Evolutionary conservation across 1,284 basidiomycete species (phyloP), one percentile per base, ranked within the genome.

Genomic region (Singerocomus inundabilis): DNA sequence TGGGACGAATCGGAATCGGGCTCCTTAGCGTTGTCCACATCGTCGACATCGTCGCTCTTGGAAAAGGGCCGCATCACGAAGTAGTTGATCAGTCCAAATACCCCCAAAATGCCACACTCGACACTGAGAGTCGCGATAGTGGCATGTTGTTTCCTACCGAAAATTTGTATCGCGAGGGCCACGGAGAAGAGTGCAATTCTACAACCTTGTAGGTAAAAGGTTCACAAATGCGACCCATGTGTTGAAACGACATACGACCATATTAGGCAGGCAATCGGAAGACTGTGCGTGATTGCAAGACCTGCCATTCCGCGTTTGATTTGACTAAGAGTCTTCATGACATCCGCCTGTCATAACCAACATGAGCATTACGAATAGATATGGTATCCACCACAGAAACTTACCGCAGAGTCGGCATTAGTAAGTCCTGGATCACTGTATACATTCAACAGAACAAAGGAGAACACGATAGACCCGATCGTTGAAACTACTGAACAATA

Each of bases 381-480:
- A 9, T 18, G 13, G 10, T 25, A 21, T 11, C 12, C 30, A 15
- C 4, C 1, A 30, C 11, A 6, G 12, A 18, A 15, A 50, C 56
- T 11, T 43, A 63, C 59, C 8, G 49, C 53, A 16, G 31, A 33
- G 3, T 18, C 33, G 30, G 54, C 45, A 5, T 33, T 26, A 26
- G 49, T 25, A 15, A 59, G 32, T 29, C 29, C 26, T 0, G 56
- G 59, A 24, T 59, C 35, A 16, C 33, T 59, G 29, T 59, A 59
- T 8, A 61, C 40, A 10, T 50, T 59, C 25, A 59, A 26, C 30
- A 59, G 36, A 1, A 3, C 18, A 29, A 63, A 43, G 8, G 56
- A 59, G 16, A 53, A 59, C 25, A 50, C 12, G 8, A 63, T 49
- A 6, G 61, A 63, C 3, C 41, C 53, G 12, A 48, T 16, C 2